Percentiles rank a stretch among this genome's conserved stretches.
Conservation (phyloP, 2,329 filamentous ascomycete species). For the Alternaria consortialis region DNA sequence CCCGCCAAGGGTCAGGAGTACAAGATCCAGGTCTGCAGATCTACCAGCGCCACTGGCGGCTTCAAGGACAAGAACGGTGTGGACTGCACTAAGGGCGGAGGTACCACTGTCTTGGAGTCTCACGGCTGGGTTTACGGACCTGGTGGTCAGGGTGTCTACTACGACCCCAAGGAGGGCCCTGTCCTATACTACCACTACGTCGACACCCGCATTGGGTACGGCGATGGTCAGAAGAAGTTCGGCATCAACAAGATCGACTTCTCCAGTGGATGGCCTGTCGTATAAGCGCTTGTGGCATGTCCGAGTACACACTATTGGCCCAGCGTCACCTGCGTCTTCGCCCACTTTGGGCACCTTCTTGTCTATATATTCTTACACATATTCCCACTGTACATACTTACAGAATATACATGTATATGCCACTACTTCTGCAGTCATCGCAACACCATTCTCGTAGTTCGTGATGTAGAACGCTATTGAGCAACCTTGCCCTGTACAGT, state of each 20-base stretch:
- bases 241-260: conserved; percentile 63
- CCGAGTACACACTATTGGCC: neutral
- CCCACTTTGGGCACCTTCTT: neutral
- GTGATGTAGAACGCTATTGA: neutral
- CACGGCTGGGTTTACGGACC: conserved; percentile 71
- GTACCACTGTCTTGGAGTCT: conserved; percentile 67
- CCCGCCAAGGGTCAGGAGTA: conserved; percentile 70
- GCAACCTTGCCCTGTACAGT: neutral
- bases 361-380: neutral
- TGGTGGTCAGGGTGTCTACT: conserved; percentile 69
- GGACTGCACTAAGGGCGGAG: conserved; percentile 65
- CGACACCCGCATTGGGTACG: conserved; percentile 63
- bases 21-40: conserved; percentile 71
- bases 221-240: conserved; percentile 61
- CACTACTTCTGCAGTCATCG: neutral
- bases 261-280: conserved; percentile 60
- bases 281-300: conserved; percentile 25
- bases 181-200: conserved; percentile 72
- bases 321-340: neutral
- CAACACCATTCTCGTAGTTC: neutral
- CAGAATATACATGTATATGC: neutral
- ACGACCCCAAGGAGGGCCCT: conserved; percentile 59
- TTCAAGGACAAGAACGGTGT: conserved; percentile 66
- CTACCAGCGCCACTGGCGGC: conserved; percentile 59
- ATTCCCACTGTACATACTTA: neutral